Evolutionary conservation across 352 stramenopile genomes (phyloP).

Genomic region (Phytophthora ohioensis): DNA sequence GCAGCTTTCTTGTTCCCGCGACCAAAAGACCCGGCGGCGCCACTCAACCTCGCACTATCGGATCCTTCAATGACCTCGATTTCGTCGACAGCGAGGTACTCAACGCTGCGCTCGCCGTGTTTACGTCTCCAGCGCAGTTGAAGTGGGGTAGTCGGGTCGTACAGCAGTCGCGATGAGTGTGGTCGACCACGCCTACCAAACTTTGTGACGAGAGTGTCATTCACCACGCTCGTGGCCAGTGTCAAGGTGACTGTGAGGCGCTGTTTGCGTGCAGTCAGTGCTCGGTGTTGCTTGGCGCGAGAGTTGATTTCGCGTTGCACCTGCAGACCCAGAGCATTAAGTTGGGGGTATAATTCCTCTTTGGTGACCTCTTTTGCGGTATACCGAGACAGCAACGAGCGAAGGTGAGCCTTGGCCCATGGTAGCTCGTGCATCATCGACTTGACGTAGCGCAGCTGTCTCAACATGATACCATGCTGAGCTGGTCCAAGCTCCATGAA

Average conservation of each 20-base stretch:
- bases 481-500: constrained; percentile 70
- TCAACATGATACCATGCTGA: constrained; percentile 84
- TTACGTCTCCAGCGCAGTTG: constrained; percentile 82
- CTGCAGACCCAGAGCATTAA: constrained; percentile 73
- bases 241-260: constrained; percentile 68
- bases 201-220: constrained; percentile 75
- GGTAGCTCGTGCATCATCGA: constrained; percentile 86
- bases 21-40: constrained; percentile 23
- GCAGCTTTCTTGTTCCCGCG: constrained; percentile 61
- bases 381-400: constrained; percentile 69
- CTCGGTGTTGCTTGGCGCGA: constrained; percentile 55
- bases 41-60: constrained; percentile 15
- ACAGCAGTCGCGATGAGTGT: constrained; percentile 76
- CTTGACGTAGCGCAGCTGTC: constrained; percentile 85
- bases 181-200: constrained; percentile 76
- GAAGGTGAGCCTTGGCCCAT: constrained; percentile 80
- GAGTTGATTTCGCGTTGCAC: constrained; percentile 66
- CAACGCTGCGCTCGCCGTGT: constrained; percentile 73
- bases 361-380: constrained; percentile 80
- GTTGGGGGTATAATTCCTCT: constrained; percentile 80
- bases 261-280: constrained; percentile 66
- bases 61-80: constrained; percentile 50
- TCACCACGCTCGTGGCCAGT: constrained; percentile 66
- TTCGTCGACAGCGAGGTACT: constrained; percentile 65
- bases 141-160: constrained; percentile 70